Evolutionary conservation across 1,139 yeast species (phyloP).

Genomic region (Hemisphaericaspora xylanilytica): DNA sequence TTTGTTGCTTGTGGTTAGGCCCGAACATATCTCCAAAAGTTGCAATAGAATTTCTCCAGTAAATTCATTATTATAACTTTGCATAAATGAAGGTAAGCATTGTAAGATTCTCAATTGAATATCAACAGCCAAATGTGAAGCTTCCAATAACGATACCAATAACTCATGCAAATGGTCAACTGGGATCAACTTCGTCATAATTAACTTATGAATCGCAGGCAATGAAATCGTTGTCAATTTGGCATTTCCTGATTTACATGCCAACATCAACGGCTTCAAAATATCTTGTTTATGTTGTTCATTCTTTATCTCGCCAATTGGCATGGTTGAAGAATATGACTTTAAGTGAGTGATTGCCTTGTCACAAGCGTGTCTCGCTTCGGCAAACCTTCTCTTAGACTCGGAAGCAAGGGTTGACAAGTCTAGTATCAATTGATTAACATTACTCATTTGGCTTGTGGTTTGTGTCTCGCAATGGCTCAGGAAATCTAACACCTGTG

Average conservation of each 20-base stretch:
- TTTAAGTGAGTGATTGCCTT: conserved; percentile 52
- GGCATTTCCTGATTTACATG: conserved; percentile 73
- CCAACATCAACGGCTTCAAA: conserved; percentile 65
- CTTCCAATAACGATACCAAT: conserved; percentile 66
- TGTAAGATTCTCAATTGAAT: conserved; percentile 87
- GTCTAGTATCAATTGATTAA: conserved; percentile 53
- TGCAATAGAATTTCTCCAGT: conserved; percentile 57
- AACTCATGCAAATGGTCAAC: conserved; percentile 50
- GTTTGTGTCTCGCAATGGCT: neutral
- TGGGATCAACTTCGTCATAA: conserved; percentile 50
- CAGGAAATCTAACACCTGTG: too few relatives aligned
- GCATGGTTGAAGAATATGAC: conserved; percentile 18
- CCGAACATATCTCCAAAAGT: conserved; percentile 67
- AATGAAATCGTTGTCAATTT: conserved; percentile 71
- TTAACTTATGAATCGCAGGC: conserved; percentile 63
- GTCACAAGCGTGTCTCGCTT: conserved; percentile 67
- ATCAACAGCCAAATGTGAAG: conserved; percentile 74
- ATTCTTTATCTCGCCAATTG: conserved; percentile 20
- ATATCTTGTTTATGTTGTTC: conserved; percentile 49
- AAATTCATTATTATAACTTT: conserved; percentile 55
- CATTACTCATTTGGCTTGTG: conserved; percentile 27
- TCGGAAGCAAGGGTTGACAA: conserved; percentile 61
- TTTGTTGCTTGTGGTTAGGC: conserved; percentile 66
- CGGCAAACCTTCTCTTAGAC: conserved; percentile 66
- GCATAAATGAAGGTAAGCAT: conserved; percentile 72